Percentiles rank a stretch among this genome's conserved stretches.
Evolutionary conservation across 306 rosid species (phyloP).

Genomic region (Glycine latifolia): DNA sequence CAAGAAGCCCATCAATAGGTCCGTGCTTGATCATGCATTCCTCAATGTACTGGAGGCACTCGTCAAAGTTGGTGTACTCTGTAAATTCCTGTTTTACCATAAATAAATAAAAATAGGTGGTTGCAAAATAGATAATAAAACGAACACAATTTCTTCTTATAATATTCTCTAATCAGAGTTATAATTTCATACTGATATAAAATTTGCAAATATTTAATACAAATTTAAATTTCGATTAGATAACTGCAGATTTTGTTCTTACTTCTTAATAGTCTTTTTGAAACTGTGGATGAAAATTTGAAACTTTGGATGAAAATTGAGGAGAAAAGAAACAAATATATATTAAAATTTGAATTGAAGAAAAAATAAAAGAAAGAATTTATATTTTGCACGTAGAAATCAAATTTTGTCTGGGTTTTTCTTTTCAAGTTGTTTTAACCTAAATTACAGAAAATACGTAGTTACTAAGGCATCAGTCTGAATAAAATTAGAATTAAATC

Average conservation of each 20-base stretch:
- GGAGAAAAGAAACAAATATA: too few relatives aligned
- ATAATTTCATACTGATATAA: background rate
- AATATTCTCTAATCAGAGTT: background rate
- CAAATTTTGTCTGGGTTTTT: too few relatives aligned
- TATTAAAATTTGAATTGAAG: too few relatives aligned
- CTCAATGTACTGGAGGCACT: conserved; percentile 71
- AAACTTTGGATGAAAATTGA: too few relatives aligned
- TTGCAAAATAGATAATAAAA: background rate
- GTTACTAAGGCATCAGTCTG: too few relatives aligned
- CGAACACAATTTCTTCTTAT: background rate
- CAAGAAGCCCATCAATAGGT: conserved; percentile 89
- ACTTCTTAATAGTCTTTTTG: too few relatives aligned
- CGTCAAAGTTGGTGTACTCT: conserved; percentile 68
- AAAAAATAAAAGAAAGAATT: background rate
- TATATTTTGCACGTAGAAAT: too few relatives aligned
- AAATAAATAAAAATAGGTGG: background rate
- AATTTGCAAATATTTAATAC: background rate
- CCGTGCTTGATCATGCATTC: conserved; percentile 77
- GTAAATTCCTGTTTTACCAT: conserved; percentile 59
- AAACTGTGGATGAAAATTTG: too few relatives aligned
- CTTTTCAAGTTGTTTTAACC: too few relatives aligned
- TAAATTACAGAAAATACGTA: too few relatives aligned
- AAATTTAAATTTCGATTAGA: background rate
- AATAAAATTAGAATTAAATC: too few relatives aligned
- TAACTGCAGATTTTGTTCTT: too few relatives aligned